These are phyloP conservation scores for Diplogelasinospora grovesii DNA, from an alignment of 495 filamentous ascomycete genomes.

Conservation along the genomic window DNA sequence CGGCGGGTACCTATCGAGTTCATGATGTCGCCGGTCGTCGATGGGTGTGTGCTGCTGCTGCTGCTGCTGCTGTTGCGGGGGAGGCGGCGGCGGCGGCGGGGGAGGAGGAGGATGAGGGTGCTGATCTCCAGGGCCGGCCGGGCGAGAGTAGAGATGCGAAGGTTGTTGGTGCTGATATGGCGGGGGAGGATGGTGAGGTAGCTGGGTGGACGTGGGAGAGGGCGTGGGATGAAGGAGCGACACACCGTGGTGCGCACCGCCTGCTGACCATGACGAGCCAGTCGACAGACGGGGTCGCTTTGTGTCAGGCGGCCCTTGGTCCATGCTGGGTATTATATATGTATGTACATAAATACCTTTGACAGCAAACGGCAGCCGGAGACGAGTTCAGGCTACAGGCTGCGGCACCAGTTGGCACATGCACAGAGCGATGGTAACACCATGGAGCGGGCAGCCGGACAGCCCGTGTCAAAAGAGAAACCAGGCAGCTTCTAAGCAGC, in stretches of 20 bases:
- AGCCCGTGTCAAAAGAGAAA: no score
- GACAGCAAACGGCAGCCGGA: constrained; percentile 30
- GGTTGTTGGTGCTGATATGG: constrained; percentile 33
- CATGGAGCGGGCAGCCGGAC: constrained; percentile 12
- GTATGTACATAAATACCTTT: constrained; percentile 30
- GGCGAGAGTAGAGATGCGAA: constrained; percentile 33
- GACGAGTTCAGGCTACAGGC: constrained; percentile 20
- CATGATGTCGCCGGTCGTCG: constrained; percentile 46
- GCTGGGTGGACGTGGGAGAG: constrained; percentile 29
- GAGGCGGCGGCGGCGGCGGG: constrained; percentile 8
- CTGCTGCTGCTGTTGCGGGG: constrained; percentile 4
- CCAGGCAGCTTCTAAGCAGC: constrained; percentile 4
- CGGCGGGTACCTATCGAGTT: constrained; percentile 40
- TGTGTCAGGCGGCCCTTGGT: constrained; percentile 39
- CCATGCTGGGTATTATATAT: constrained; percentile 46
- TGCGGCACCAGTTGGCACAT: constrained; percentile 13
- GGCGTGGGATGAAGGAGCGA: constrained; percentile 40
- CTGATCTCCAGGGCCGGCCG: constrained; percentile 28
- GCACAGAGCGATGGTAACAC: constrained; percentile 19
- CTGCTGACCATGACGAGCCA: constrained; percentile 37
- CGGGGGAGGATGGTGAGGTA: constrained; percentile 36
- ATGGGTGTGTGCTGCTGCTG: constrained; percentile 18
- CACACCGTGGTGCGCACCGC: constrained; percentile 34
- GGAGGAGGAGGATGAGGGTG: constrained; percentile 15
- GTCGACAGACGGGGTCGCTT: constrained; percentile 43